Percentiles rank a stretch among this genome's conserved stretches.
Evolutionary conservation across 768 basidiomycete genomes (phyloP).

Genomic region (Cystobasidium tubakii): DNA sequence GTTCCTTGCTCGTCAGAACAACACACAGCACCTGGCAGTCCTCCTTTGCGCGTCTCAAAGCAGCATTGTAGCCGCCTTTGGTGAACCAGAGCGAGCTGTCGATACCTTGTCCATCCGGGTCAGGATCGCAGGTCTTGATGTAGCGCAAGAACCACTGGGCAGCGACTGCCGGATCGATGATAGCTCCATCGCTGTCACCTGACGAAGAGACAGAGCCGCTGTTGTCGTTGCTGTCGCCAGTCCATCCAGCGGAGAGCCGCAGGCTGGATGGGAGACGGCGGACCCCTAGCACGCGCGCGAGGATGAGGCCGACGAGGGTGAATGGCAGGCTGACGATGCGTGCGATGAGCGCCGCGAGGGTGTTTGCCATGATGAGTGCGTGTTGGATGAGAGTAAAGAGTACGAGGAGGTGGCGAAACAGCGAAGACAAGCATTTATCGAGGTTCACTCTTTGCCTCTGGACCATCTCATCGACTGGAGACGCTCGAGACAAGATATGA

Average conservation of each 20-base stretch:
- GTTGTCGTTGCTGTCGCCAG: not conserved
- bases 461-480: too few relatives aligned
- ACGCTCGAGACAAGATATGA: too few relatives aligned
- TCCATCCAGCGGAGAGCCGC: not conserved
- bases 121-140: conserved; percentile 13
- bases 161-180: not conserved
- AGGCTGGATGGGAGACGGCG: not conserved
- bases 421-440: not conserved
- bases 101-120: not conserved
- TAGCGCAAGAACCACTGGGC: conserved; percentile 4
- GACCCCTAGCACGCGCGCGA: not conserved
- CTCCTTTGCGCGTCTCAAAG: conserved; percentile 63
- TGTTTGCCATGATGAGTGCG: not conserved
- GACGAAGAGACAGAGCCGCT: not conserved
- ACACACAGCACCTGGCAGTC: conserved; percentile 72
- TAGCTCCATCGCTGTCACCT: conserved; percentile 6
- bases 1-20: conserved; percentile 77
- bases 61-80: conserved; percentile 72
- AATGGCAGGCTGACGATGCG: conserved; percentile 17
- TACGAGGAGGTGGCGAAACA: not conserved
- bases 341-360: not conserved
- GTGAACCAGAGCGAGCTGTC: conserved; percentile 54
- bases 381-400: not conserved
- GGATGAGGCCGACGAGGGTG: conserved; percentile 8
- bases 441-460: too few relatives aligned